Conservation (phyloP, 768 basidiomycete species). For the Hericium coralloides region DNA sequence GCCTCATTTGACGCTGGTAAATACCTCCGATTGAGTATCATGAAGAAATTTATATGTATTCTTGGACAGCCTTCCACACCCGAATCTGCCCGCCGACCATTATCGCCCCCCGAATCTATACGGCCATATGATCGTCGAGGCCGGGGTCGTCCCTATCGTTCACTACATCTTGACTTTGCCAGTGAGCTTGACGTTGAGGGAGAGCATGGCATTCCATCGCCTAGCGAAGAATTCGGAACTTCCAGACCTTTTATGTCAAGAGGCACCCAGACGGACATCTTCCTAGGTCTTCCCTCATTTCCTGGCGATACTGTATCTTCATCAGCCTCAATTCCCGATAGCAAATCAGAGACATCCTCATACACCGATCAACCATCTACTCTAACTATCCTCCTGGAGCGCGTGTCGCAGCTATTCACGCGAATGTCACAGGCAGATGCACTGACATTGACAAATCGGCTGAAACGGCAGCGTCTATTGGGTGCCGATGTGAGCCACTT, state of each 20-base stretch:
- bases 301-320: constrained; percentile 22
- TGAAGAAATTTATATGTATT: not conserved
- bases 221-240: not conserved
- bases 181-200: constrained; percentile 3
- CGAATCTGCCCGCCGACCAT: constrained; percentile 32
- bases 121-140: constrained; percentile 12
- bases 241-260: constrained; percentile 17
- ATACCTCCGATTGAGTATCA: constrained; percentile 9
- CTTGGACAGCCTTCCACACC: constrained; percentile 35
- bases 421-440: constrained; percentile 73
- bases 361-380: constrained; percentile 44
- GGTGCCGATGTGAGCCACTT: constrained; percentile 83
- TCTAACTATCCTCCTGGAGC: constrained; percentile 51
- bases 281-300: constrained; percentile 21
- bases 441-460: constrained; percentile 75
- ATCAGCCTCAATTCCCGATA: constrained; percentile 42
- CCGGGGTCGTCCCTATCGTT: constrained; percentile 13
- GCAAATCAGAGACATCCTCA: constrained; percentile 70
- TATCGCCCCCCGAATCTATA: constrained; percentile 32
- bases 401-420: constrained; percentile 52
- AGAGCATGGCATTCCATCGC: constrained; percentile 1
- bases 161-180: constrained; percentile 22
- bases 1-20: constrained; percentile 22
- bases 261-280: constrained; percentile 59
- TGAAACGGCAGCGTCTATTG: constrained; percentile 84